Conservation (phyloP, 208 protist species). For the Vickermania ingenoplastis region DNA sequence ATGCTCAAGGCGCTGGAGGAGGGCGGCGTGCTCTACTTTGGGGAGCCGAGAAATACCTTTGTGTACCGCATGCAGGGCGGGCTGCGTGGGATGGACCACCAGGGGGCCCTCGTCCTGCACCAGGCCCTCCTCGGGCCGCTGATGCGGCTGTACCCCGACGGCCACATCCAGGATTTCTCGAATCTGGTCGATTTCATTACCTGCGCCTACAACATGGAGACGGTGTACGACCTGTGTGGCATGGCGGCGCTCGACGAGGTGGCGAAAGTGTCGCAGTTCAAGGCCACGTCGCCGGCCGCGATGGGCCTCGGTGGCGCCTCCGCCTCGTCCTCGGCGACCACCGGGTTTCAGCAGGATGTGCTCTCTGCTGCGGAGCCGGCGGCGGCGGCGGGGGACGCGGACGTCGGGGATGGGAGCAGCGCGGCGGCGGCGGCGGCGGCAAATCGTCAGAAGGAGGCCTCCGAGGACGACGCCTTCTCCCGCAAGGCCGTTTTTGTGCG, state of each 20-base stretch:
- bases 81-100: conserved; percentile 73
- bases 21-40: conserved; percentile 82
- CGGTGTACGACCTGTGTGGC: conserved; percentile 83
- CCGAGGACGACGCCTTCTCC: conserved; percentile 81
- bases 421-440: neutral
- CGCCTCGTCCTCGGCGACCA: conserved; percentile 40
- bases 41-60: conserved; percentile 62
- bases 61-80: conserved; percentile 74
- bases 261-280: conserved; percentile 55
- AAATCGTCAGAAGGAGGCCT: conserved; percentile 35
- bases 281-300: conserved; percentile 69
- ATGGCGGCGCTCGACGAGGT: conserved; percentile 81
- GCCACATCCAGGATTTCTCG: conserved; percentile 84
- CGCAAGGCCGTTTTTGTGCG: conserved; percentile 83
- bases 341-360: conserved; percentile 38
- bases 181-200: conserved; percentile 86
- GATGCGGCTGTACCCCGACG: conserved; percentile 78
- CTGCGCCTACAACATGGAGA: conserved; percentile 89
- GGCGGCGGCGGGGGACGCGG: conserved; percentile 6
- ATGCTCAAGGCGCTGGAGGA: conserved; percentile 67
- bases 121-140: conserved; percentile 71
- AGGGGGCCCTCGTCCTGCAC: conserved; percentile 82
- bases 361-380: neutral
- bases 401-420: conserved; percentile 6
- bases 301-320: conserved; percentile 79